Base-by-base conservation (phyloP, 1,284 basidiomycete species). In the Boletellus sp. region DNA sequence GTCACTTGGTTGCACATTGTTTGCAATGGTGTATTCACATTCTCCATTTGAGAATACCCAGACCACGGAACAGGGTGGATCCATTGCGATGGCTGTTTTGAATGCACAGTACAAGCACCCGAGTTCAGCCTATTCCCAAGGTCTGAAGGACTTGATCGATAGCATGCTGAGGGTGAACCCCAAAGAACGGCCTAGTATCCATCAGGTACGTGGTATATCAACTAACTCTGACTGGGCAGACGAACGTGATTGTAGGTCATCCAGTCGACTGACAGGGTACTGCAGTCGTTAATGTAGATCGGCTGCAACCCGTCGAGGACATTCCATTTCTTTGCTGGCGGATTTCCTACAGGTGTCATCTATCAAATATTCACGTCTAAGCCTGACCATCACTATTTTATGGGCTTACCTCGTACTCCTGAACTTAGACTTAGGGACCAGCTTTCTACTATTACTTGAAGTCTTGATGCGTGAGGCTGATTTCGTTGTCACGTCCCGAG, bases 31-130 rank as follows among this genome's bases (percentile, higher is more conserved):
- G 1, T 96, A 97, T 70, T 89, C 88, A 1, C 89, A 92, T 64
- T 94, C 92, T 2, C 94, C 94, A 0, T 97, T 97, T 63, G 94
- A 97, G 72, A 93, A 86, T 56, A 83, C 76, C 0, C 89, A 89
- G 72, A 92, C 82, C 47, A 92, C 83, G 45, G 93, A 86, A 60
- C 91, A 93, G 67, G 91, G 91, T 39, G 90, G 91, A 15, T 93
- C 90, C 43, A 93, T 97, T 64, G 93, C 93, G 2, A 96, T 97
- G 93, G 92, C 93, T 1, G 94, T 95, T 41, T 76, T 94, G 60
- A 91, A 89, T 56, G 94, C 91, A 1, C 84, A 90, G 58, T 97
- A 95, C 71, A 89, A 86, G 60, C 93, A 96, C 60, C 93, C 92
- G 1, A 74, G 71, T 51, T 88, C 84, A 4, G 81, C 81, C 10